A percentile compares a stretch with the other conserved stretches of the same genome.
Conservation (phyloP, 2,329 filamentous ascomycete species). For the Aspergillus sp. region DNA sequence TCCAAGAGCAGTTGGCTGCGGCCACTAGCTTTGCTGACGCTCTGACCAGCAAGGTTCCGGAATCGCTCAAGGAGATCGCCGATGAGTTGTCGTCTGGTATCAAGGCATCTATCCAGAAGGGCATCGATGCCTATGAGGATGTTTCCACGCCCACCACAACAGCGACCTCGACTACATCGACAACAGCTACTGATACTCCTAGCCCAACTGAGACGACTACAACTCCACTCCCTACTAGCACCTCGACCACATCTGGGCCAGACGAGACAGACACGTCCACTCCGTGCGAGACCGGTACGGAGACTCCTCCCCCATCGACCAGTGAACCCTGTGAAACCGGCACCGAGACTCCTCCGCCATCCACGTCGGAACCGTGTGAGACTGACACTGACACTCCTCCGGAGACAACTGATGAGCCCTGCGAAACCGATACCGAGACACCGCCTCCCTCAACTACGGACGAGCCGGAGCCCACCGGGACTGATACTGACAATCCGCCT, state of each 20-base stretch:
- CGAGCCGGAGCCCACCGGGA: neutral
- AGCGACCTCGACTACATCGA: neutral
- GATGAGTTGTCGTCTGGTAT: constrained; percentile 25
- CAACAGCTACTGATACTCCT: neutral
- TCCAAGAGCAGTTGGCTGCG: neutral
- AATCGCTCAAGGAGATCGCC: constrained; percentile 19
- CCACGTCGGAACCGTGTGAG: neutral
- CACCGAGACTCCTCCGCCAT: neutral
- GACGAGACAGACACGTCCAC: neutral
- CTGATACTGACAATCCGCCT: neutral
- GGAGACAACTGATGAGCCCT: neutral
- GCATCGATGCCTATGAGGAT: constrained; percentile 20
- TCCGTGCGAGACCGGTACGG: neutral
- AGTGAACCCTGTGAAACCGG: neutral
- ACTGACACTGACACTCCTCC: neutral
- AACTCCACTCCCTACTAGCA: neutral
- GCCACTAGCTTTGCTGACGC: neutral
- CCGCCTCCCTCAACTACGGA: constrained; percentile 2
- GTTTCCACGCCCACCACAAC: constrained; percentile 4
- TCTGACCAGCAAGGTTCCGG: neutral
- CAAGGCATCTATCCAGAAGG: constrained; percentile 28
- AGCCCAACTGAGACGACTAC: neutral
- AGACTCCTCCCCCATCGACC: neutral
- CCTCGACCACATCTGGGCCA: neutral
- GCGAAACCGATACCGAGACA: constrained; percentile 6